Base-by-base conservation (phyloP, 1,284 basidiomycete species). In the Gomphus sp. region DNA sequence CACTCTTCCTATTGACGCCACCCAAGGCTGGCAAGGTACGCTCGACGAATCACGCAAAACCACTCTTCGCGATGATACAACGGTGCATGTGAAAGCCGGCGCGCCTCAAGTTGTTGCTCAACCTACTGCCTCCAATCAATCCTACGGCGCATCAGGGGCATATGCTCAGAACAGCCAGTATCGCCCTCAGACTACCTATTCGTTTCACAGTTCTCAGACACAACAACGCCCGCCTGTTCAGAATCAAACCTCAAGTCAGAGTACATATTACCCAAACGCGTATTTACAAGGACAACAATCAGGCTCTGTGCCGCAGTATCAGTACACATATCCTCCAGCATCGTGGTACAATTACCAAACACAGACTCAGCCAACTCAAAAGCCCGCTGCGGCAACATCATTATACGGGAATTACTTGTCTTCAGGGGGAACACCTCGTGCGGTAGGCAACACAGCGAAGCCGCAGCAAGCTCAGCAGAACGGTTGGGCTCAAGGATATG, bases 11-110 rank as follows among this genome's bases (percentile, higher is more conserved):
- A 68, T 78, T 8, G 74, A 76, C 12, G 74, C 82, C 22, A 74
- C 79, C 3, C 75, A 76, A 60, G 85, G 87, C 9, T 91, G 87
- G 86, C 74, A 83, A 63, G 89, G 89, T 34, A 90, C 84, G 0
- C 76, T 91, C 4, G 81, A 84, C n/a, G 67, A 80, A 18, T 72
- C 76, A 44, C 77, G 77, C 31, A 64, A 78, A 11, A 77, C 77
- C 1, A 84, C 87, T 4, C 76, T 89, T 14, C 79, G 82, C 25
- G 89, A 91, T 67, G 83, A 91, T 65, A 77, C 80, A 4, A 91
- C 89, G 1, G 67, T 82, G 5, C 75, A 74, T 49, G 72, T 89
- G 64, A 86, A 85, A 61, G 69, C 83, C 1, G 78, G 79, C 33
- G 74, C 59, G 8, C 31, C 52, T 10, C 57, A 58, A 18, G 51